These are phyloP conservation scores for Fusarium newnesense DNA, from an alignment of 2,329 filamentous ascomycete genomes.

Conservation along the genomic window DNA sequence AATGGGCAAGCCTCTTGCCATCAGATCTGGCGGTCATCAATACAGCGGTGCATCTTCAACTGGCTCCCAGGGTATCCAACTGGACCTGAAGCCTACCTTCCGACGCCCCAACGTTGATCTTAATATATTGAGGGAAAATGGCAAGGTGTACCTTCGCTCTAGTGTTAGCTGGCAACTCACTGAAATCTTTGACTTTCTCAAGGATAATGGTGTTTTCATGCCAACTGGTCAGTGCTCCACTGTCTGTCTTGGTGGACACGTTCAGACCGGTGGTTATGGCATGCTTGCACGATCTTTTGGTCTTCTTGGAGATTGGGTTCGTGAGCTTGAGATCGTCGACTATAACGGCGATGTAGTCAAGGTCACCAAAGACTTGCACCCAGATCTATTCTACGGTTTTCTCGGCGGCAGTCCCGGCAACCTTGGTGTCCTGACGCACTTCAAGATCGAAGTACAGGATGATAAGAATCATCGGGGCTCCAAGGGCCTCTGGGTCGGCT, in stretches of 20 bases:
- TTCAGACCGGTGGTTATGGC: conserved; percentile 59
- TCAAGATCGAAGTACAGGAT: background rate
- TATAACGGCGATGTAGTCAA: conserved; percentile 56
- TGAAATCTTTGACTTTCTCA: conserved; percentile 56
- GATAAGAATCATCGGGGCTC: background rate
- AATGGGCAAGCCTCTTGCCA: conserved; percentile 53
- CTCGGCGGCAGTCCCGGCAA: conserved; percentile 67
- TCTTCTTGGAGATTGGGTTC: conserved; percentile 63
- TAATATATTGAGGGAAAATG: conserved; percentile 33
- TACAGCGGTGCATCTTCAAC: conserved; percentile 61
- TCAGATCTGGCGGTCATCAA: conserved; percentile 59
- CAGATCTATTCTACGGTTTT: conserved; percentile 68
- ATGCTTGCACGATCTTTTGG: conserved; percentile 61
- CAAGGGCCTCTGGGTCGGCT: background rate
- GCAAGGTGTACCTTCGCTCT: conserved; percentile 49
- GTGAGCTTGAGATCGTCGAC: conserved; percentile 59
- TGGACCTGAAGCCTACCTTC: conserved; percentile 53
- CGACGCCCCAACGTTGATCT: conserved; percentile 42
- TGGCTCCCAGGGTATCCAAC: conserved; percentile 54
- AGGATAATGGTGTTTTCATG: conserved; percentile 54
- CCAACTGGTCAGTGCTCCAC: conserved; percentile 57
- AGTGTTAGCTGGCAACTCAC: conserved; percentile 55
- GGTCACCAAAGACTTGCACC: conserved; percentile 56
- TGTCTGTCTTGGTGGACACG: conserved; percentile 59
- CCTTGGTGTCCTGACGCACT: conserved; percentile 55